phyloP scores from a whole-genome alignment of 164 flowering plant species.

The Annona cherimola region DNA sequence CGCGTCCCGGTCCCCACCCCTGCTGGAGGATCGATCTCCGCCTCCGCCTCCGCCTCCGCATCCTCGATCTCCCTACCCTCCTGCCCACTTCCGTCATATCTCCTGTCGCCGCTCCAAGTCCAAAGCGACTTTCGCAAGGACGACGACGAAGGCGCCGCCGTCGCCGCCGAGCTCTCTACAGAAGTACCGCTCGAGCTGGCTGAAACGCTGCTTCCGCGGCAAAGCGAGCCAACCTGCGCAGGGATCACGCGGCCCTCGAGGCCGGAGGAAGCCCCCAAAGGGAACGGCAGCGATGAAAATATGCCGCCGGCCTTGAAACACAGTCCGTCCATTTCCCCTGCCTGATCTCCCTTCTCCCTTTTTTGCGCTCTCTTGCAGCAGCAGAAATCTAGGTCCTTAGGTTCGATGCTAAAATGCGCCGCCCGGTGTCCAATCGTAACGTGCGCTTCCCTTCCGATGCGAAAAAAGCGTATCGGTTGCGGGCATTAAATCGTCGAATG shows the following conservation, averaged over 20 bases:
- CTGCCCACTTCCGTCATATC: constrained; percentile 25
- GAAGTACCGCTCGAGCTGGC: constrained; percentile 20
- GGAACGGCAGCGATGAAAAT: constrained; percentile 28
- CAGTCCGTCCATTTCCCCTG: constrained; percentile 49
- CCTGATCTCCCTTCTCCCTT: background rate
- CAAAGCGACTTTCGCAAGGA: constrained; percentile 61
- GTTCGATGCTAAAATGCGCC: background rate
- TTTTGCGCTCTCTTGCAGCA: background rate
- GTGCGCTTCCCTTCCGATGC: background rate
- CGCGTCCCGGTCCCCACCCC: background rate
- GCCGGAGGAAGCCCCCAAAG: background rate
- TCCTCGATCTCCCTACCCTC: constrained; percentile 24
- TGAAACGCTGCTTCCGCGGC: constrained; percentile 15
- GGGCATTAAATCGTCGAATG: background rate
- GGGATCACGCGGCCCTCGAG: constrained; percentile 27
- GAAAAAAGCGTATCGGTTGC: background rate
- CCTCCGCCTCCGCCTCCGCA: constrained; percentile 2
- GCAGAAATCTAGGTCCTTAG: background rate
- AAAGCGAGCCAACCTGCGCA: constrained; percentile 35
- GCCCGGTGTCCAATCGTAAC: background rate
- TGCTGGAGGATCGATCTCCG: background rate
- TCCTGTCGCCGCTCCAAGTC: constrained; percentile 19
- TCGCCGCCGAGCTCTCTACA: background rate
- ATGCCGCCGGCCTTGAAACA: constrained; percentile 48
- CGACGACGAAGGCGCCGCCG: constrained; percentile 26